Conservation (phyloP, 225 moss, liverwort and hornwort genomes). For the Pleurozium schreberi region DNA sequence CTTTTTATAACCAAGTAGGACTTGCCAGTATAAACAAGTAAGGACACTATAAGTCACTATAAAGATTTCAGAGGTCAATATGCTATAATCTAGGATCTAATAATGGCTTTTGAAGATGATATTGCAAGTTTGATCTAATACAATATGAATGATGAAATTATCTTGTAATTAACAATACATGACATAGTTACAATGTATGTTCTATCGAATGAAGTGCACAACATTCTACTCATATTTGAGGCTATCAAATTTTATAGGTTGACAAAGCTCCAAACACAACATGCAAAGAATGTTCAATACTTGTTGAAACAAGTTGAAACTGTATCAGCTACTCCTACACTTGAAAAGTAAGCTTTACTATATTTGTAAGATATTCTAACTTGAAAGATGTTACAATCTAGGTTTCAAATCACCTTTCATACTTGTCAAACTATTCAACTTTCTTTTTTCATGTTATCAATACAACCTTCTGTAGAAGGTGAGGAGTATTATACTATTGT, state of each 20-base stretch:
- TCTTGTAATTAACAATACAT: background rate
- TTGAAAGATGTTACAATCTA: background rate
- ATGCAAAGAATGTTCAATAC: slow-evolving; percentile 76
- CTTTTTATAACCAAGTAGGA: background rate
- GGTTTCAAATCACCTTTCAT: background rate
- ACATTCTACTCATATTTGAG: background rate
- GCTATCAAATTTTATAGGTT: slow-evolving; percentile 18
- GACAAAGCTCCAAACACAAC: slow-evolving; percentile 60
- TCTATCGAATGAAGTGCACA: background rate
- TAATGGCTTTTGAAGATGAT: background rate
- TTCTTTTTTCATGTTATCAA: background rate
- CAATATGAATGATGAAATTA: background rate
- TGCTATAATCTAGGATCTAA: background rate
- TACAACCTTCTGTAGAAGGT: background rate
- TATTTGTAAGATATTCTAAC: background rate
- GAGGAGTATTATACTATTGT: background rate
- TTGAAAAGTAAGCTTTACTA: slow-evolving; percentile 31
- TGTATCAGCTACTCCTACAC: slow-evolving; percentile 22
- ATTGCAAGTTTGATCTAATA: background rate
- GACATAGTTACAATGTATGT: background rate
- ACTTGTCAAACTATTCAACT: background rate
- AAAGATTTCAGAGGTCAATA: background rate
- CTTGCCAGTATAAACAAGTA: background rate
- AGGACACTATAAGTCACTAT: background rate
- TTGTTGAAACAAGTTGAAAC: slow-evolving; percentile 72